Conservation (phyloP, 164 flowering plant genomes). For the Protea cynaroides region DNA sequence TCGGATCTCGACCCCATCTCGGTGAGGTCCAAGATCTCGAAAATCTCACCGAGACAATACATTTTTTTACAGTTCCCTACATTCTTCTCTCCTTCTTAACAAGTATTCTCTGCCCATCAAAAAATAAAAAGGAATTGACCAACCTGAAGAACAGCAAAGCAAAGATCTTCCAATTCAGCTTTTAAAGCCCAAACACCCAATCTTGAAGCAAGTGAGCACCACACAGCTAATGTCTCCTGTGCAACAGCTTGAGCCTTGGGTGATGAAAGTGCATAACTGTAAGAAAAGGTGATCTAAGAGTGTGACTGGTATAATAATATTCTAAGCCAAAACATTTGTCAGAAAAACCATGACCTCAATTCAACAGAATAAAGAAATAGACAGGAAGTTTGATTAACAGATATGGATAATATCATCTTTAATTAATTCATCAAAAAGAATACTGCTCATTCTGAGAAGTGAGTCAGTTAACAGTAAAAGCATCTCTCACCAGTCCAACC, state of each 20-base stretch:
- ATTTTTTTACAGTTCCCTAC: no score
- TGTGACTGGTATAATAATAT: slow-evolving; percentile 5
- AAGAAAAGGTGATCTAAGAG: slow-evolving; percentile 5
- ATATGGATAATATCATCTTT: background rate
- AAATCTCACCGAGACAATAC: no score
- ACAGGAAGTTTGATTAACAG: background rate
- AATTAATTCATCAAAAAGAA: background rate
- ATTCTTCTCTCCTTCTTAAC: no score
- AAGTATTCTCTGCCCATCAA: no score
- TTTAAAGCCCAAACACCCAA: slow-evolving; percentile 94
- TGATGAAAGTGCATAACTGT: slow-evolving; percentile 72
- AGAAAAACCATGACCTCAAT: background rate
- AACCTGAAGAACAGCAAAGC: slow-evolving; percentile 97
- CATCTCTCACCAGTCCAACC: background rate
- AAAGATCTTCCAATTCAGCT: slow-evolving; percentile 92
- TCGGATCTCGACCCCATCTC: no score
- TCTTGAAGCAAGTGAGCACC: slow-evolving; percentile 98
- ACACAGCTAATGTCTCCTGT: slow-evolving; percentile 78
- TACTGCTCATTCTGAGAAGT: background rate
- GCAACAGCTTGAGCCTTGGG: slow-evolving; percentile 93
- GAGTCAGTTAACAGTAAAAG: background rate
- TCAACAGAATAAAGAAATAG: background rate
- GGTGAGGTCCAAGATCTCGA: no score
- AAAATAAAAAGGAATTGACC: slow-evolving; percentile 1
- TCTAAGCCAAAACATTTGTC: background rate